Evolutionary conservation across 139 green algal genomes (phyloP), one percentile per base, ranked within the genome.

Genomic region (Chlorella vulgaris): DNA sequence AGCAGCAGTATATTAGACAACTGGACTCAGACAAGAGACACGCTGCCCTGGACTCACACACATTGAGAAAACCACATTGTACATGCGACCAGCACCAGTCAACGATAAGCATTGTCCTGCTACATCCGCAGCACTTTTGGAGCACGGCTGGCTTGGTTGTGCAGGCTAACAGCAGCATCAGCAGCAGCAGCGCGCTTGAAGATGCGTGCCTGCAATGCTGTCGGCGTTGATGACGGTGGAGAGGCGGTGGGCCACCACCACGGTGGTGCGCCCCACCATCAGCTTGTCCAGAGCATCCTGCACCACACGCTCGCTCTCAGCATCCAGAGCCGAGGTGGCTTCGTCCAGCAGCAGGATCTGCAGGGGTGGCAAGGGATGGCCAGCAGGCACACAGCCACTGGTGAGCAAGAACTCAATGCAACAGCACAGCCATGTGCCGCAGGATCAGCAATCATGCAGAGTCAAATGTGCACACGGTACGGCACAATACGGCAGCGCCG

Each of bases 271-370:
- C 65, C 67, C 74, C 39, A 63, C 36, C 86, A 91, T 91, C 28
- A 91, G 66, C 35, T 18, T 63, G 38, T 95, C 91, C 60, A 94
- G 83, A 26, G 91, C 88, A 18, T 88, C 63, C 83, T 93, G 88
- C 62, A 93, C 89, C 15, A 92, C 74, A 24, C 74, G 80, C 84
- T 92, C 87, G 67, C 63, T 82, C 33, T 68, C 33, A 0, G 88
- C 92, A 86, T 99, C 96, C 69, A 98, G 89, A 15, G 95, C 95
- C 1, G 83, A 91, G 0, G 95, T 98, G 22, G 95, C 95, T 85
- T 98, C 94, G 77, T 97, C 93, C 69, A 97, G 86, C 42, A 97
- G 87, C 66, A 96, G 83, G 61, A 96, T 85, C 80, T 84, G 74
- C 50, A 74, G 66, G 24, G 36, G 4, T 4, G 42, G 42, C 7